A percentile compares a stretch with the other conserved stretches of the same genome.
These are phyloP conservation scores for Phytopythium kandeliae DNA, from an alignment of 352 stramenopile genomes.

Conservation along the genomic window DNA sequence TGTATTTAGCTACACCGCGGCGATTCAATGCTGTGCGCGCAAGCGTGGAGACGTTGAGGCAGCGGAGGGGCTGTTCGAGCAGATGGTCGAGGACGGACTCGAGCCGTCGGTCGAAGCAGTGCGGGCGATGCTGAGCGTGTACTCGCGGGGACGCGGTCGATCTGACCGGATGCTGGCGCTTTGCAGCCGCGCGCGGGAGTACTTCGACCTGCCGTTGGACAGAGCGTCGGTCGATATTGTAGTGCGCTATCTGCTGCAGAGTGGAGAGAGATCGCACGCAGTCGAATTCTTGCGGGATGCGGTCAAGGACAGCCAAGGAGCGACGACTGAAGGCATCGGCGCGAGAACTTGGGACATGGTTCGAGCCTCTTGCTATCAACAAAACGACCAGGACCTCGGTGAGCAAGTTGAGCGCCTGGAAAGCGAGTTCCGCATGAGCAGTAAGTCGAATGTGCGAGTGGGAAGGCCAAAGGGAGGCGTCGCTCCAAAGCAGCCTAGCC, in stretches of 20 bases:
- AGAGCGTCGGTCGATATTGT: constrained; percentile 39
- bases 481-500: neutral
- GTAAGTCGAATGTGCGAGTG: neutral
- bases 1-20: constrained; percentile 43
- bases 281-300: constrained; percentile 18
- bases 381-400: constrained; percentile 30
- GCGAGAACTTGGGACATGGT: constrained; percentile 28
- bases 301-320: neutral
- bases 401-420: constrained; percentile 3
- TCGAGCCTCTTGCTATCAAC: constrained; percentile 45
- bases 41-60: constrained; percentile 21
- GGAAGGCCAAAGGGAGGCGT: neutral
- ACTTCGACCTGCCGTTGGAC: constrained; percentile 34
- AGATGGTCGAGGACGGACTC: constrained; percentile 31
- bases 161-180: constrained; percentile 29
- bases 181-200: constrained; percentile 18
- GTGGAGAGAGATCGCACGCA: constrained; percentile 14
- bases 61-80: constrained; percentile 37
- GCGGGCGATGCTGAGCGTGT: constrained; percentile 67
- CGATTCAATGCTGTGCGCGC: constrained; percentile 63
- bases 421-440: neutral
- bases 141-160: constrained; percentile 21
- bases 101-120: constrained; percentile 36
- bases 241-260: constrained; percentile 35
- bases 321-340: neutral